Base-by-base conservation (phyloP, 352 stramenopile genomes). In the Lagenidium giganteum region DNA sequence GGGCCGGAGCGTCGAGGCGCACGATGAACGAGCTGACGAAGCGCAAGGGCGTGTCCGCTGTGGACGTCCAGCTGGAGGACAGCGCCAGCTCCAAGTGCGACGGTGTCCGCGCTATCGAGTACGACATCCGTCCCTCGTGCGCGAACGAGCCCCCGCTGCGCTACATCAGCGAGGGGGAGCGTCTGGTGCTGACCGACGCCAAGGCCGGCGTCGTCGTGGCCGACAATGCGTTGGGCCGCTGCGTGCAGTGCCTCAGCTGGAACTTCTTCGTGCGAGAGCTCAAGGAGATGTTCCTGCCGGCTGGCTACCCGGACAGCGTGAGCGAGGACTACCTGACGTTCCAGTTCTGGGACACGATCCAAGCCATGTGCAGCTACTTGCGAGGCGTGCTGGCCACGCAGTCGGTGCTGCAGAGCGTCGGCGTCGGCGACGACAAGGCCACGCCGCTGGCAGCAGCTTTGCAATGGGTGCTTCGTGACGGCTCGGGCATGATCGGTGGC, bases 361-460 rank as follows among this genome's bases (percentile, higher is more conserved):
- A 98, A 56, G 78, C 74, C 54, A 82, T 98, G 54, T 98, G 92
- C 60, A 96, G 82, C 44, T 98, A 98, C 55, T 72, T 98, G 30
- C 72, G 95, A 6, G 93, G 92, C 25, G 87, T 98, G 13, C 67
- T 98, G 35, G 84, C 79, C 8, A 97, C 89, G 22, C 87, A 93
- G 59, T 95, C 93, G 1, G 89, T 98, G 26, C 63, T 98, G 5
- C 73, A 95, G 52, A 96, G 87, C 33, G 77, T 96, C 2, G 95
- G 95, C 12, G 93, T 98, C 2, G 95, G 95, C 9, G 75, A 96
- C 64, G 78, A 90, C 42, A 67, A 71, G 21, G 72, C 74, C 13
- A 90, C 78, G 27, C 78, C 78, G 2, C 42, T 90, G 22, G 78
- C 78, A 1, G 78, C 78, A 0, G 78, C 78, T n/a, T 54, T 90